Conservation (phyloP, 805 yeast genomes). For the Candida jianshihensis region DNA sequence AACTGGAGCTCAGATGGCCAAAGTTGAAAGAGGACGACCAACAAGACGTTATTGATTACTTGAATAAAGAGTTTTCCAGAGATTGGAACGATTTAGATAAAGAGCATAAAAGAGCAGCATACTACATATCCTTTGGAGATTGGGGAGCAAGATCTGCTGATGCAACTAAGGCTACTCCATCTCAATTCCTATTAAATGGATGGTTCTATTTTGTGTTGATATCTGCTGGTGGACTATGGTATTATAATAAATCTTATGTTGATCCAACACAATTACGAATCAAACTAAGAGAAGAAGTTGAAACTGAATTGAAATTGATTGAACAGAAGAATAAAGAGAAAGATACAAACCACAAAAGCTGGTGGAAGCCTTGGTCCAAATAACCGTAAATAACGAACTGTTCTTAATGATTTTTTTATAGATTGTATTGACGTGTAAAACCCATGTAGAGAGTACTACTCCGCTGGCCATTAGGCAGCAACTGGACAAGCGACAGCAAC, state of each 20-base stretch:
- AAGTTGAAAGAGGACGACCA: conserved; percentile 25
- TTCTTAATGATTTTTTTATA: neutral
- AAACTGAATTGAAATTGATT: no score
- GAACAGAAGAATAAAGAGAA: conserved; percentile 1
- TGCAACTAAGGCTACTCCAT: conserved; percentile 3
- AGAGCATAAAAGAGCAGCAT: conserved; percentile 25
- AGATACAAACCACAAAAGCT: neutral
- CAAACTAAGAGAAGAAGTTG: no score
- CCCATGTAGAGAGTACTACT: no score
- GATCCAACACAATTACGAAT: no score
- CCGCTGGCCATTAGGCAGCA: no score
- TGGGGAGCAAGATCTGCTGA: conserved; percentile 29
- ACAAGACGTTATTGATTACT: conserved; percentile 30
- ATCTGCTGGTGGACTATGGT: conserved; percentile 14
- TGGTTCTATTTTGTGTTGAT: conserved; percentile 14
- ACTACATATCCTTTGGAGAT: conserved; percentile 30
- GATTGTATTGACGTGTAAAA: no score
- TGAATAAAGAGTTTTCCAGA: conserved; percentile 25
- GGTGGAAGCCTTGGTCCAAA: neutral
- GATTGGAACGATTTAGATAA: conserved; percentile 25
- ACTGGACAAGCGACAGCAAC: no score
- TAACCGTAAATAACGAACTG: neutral
- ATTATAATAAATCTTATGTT: no score
- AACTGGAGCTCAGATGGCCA: conserved; percentile 25
- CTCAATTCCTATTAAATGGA: conserved; percentile 13